A percentile compares a stretch with the other conserved stretches of the same genome.
phyloP scores from a whole-genome alignment of 2,329 filamentous ascomycete species.

The Ascochyta fabae region DNA sequence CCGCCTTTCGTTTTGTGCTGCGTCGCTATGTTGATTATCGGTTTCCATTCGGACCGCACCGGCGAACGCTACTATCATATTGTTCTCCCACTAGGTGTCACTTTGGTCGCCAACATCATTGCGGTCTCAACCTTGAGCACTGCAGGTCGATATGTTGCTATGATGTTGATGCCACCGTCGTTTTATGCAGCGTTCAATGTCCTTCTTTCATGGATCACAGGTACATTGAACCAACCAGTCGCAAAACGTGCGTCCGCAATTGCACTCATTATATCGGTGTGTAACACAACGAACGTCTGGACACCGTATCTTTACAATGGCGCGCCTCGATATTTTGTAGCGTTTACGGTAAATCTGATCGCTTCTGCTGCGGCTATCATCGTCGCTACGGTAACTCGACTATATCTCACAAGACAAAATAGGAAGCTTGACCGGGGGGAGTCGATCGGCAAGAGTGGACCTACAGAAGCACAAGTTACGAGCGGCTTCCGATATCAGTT shows the following conservation, averaged over 20 bases:
- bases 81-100: not conserved
- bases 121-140: not conserved
- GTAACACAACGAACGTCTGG: not conserved
- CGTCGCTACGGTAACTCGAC: not conserved
- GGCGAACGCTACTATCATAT: not conserved
- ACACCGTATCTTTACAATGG: not conserved
- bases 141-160: not conserved
- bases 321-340: not conserved
- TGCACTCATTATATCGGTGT: not conserved
- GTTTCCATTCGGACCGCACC: too few relatives aligned
- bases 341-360: not conserved
- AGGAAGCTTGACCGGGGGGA: too few relatives aligned
- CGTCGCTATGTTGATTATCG: too few relatives aligned
- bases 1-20: too few relatives aligned
- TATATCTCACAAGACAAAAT: not conserved
- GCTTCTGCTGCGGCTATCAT: not conserved
- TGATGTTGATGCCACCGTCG: not conserved
- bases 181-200: not conserved
- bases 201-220: not conserved
- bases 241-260: not conserved
- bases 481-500: too few relatives aligned
- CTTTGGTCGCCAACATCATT: not conserved
- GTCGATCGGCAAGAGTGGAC: too few relatives aligned
- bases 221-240: not conserved
- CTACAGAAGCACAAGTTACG: too few relatives aligned